A percentile compares a stretch with the other conserved stretches of the same genome.
Conservation (phyloP, 2,329 filamentous ascomycete genomes). For the Arthrobotrys entomopaga region DNA sequence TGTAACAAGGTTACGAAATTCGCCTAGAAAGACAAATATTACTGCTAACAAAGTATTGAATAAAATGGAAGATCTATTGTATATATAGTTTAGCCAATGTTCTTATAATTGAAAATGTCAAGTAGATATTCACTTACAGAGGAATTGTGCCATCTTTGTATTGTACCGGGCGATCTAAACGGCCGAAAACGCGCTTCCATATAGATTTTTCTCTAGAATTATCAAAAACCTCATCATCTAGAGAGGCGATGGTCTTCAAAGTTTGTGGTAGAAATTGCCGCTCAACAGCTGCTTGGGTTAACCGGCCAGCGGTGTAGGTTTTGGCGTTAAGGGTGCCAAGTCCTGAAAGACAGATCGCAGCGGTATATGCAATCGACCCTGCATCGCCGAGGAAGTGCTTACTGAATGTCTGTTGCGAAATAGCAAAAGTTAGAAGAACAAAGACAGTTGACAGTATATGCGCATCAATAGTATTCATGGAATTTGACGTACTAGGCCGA, state of each 20-base stretch:
- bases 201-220: conserved; percentile 55
- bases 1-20: too few species aligned
- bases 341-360: conserved; percentile 63
- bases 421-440: too few species aligned
- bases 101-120: too few species aligned
- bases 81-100: too few species aligned
- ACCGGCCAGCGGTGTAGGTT: conserved; percentile 64
- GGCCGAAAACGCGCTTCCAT: conserved; percentile 1
- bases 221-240: conserved; percentile 59
- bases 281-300: conserved; percentile 62
- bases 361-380: conserved; percentile 63
- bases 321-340: conserved; percentile 64
- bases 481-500: conserved; percentile 62
- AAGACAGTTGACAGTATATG: too few species aligned
- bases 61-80: too few species aligned
- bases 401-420: too few species aligned
- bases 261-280: conserved; percentile 59
- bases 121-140: too few species aligned
- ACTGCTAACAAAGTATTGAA: too few species aligned
- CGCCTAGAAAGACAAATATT: too few species aligned
- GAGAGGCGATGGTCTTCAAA: conserved; percentile 59
- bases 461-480: not conserved
- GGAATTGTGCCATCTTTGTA: too few species aligned
- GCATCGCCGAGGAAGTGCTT: conserved; percentile 61
- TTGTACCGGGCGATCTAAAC: too few species aligned